phyloP scores from a whole-genome alignment of 2,329 filamentous ascomycete genomes.

The Laburnicola sp. region DNA sequence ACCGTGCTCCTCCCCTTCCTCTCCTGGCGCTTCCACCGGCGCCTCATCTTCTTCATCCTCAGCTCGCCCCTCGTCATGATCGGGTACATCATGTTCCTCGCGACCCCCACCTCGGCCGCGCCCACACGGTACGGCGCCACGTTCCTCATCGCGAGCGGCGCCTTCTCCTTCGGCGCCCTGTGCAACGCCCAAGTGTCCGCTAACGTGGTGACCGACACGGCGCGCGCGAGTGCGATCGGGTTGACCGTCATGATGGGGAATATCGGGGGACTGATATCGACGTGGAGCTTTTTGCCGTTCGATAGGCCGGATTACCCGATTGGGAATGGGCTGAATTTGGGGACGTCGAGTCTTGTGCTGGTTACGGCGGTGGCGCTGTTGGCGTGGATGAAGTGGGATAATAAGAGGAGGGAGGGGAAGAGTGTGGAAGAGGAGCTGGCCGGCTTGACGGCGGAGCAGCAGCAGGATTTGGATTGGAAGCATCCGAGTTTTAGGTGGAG shows the following conservation, averaged over 20 bases:
- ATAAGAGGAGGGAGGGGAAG: conserved; percentile 59
- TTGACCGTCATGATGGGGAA: conserved; percentile 73
- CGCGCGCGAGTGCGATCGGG: conserved; percentile 67
- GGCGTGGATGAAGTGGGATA: conserved; percentile 66
- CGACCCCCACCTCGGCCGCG: conserved; percentile 48
- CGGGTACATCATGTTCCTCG: conserved; percentile 73
- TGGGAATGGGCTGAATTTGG: conserved; percentile 72
- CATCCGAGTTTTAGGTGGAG: conserved; percentile 68
- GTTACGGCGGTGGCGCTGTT: conserved; percentile 55
- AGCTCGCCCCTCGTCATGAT: conserved; percentile 66
- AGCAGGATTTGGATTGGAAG: conserved; percentile 43
- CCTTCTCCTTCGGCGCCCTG: conserved; percentile 66
- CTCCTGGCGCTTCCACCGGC: conserved; percentile 62
- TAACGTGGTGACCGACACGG: conserved; percentile 72
- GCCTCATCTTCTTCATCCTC: conserved; percentile 63
- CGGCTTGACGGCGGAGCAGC: conserved; percentile 47
- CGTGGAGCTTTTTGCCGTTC: conserved; percentile 65
- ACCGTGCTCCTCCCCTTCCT: conserved; percentile 64
- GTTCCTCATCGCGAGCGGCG: conserved; percentile 67
- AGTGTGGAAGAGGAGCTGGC: conserved; percentile 60
- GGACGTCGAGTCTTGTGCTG: conserved; percentile 60
- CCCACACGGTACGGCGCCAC: conserved; percentile 68
- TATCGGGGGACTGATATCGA: conserved; percentile 68
- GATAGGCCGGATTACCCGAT: conserved; percentile 70
- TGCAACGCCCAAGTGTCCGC: conserved; percentile 69